Percentiles rank a stretch among this genome's conserved stretches.
These are phyloP conservation scores for Anethum foeniculum DNA, from an alignment of 140 eudicot genomes.

Conservation along the genomic window DNA sequence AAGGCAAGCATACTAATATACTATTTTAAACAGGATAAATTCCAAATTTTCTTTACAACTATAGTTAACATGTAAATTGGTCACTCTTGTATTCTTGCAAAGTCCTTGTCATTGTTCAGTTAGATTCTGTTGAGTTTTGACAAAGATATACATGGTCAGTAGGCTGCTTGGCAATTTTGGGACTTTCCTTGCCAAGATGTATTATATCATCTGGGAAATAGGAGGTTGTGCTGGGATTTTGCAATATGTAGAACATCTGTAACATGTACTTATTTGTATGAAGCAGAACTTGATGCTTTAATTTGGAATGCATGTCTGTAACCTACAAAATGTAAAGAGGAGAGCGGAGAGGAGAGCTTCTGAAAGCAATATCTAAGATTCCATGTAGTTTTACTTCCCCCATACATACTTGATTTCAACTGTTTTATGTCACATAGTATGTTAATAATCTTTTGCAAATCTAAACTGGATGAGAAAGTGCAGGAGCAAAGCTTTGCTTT, in stretches of 20 bases:
- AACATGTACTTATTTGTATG: neutral
- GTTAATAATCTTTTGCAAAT: too few species aligned
- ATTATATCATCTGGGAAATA: neutral
- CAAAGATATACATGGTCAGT: neutral
- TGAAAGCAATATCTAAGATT: neutral
- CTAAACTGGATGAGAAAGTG: too few species aligned
- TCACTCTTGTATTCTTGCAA: neutral
- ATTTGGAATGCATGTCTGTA: neutral
- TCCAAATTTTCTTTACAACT: neutral
- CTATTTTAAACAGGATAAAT: neutral
- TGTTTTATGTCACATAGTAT: too few species aligned
- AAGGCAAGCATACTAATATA: constrained; percentile 1
- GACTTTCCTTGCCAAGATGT: neutral
- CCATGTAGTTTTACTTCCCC: too few species aligned
- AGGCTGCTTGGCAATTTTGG: neutral
- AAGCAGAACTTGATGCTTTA: neutral
- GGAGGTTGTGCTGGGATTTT: neutral
- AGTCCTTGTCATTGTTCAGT: neutral
- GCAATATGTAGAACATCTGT: neutral
- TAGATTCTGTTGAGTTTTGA: neutral
- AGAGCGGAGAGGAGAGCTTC: neutral
- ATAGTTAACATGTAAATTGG: neutral
- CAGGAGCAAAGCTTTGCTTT: too few species aligned
- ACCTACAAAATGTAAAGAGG: neutral
- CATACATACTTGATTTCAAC: too few species aligned